Percentiles rank a stretch among this genome's conserved stretches.
Conservation (phyloP, 2,329 filamentous ascomycete genomes). For the Pseudocercospora fijiensis region DNA sequence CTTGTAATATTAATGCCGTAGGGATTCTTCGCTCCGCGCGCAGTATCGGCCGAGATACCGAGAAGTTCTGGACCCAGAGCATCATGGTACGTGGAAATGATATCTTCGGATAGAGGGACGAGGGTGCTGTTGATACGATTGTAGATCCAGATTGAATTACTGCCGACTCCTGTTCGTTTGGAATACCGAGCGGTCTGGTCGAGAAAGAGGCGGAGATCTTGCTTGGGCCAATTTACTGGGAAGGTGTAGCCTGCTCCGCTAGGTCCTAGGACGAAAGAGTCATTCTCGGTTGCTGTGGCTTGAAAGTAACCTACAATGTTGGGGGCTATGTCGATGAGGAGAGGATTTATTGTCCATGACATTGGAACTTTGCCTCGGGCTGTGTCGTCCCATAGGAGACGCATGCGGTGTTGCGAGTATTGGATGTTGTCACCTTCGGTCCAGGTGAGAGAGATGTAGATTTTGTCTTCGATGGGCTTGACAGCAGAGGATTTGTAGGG, state of each 20-base stretch:
- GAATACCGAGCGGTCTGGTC: background rate
- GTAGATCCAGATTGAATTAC: constrained; percentile 6
- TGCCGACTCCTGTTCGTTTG: background rate
- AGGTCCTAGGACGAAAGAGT: constrained; percentile 7
- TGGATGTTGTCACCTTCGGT: constrained; percentile 14
- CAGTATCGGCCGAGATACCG: background rate
- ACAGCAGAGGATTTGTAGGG: background rate
- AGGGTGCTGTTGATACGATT: constrained; percentile 9
- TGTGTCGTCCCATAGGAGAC: constrained; percentile 5
- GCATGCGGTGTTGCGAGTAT: constrained; percentile 11
- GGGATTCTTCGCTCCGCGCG: background rate
- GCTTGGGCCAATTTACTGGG: constrained; percentile 1
- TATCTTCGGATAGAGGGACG: background rate
- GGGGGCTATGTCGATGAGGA: constrained; percentile 8
- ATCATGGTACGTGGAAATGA: constrained; percentile 1
- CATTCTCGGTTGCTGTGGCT: constrained; percentile 5
- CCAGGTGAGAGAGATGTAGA: constrained; percentile 12
- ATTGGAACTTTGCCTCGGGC: constrained; percentile 8
- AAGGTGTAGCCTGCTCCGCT: constrained; percentile 8
- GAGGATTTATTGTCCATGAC: constrained; percentile 10
- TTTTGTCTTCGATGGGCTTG: constrained; percentile 3
- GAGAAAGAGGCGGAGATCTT: background rate
- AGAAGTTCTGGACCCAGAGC: background rate
- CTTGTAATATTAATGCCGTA: background rate
- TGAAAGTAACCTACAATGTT: constrained; percentile 12